These are phyloP conservation scores for Cajanus cajan DNA, from an alignment of 306 rosid species.

Conservation along the genomic window DNA sequence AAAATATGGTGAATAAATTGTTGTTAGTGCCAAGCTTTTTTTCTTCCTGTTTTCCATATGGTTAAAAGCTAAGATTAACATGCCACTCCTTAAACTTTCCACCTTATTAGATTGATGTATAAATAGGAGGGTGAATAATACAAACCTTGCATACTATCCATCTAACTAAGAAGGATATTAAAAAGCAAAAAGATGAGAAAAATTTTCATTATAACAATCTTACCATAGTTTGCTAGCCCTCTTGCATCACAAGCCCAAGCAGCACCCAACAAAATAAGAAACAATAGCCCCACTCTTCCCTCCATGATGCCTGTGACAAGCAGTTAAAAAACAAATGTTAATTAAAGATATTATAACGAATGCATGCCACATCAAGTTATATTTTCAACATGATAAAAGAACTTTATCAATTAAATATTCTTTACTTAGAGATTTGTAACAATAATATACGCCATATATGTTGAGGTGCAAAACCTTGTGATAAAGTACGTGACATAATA, in stretches of 20 bases:
- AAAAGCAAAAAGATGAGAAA: not conserved
- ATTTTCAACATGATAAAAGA: not conserved
- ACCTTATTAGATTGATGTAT: too few species aligned
- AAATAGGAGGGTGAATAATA: too few species aligned
- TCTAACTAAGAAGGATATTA: not conserved
- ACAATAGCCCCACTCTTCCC: constrained; percentile 49
- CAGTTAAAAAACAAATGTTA: constrained; percentile 1
- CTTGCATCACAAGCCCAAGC: constrained; percentile 62
- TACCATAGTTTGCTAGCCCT: constrained; percentile 9
- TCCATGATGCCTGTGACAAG: constrained; percentile 54
- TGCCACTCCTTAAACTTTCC: too few species aligned
- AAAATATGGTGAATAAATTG: too few species aligned
- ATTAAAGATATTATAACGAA: not conserved
- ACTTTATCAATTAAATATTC: not conserved
- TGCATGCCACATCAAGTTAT: constrained; percentile 1
- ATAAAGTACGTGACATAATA: not conserved
- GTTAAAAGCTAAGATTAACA: too few species aligned
- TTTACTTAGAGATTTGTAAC: not conserved
- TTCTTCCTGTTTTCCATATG: too few species aligned
- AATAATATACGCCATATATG: not conserved
- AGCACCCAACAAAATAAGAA: constrained; percentile 55
- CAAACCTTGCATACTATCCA: not conserved
- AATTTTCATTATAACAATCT: not conserved
- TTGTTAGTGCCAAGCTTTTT: too few species aligned
- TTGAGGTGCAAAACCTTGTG: not conserved